Evolutionary conservation across 2,329 filamentous ascomycete species (phyloP).

Genomic region (Cladosporium phlei): DNA sequence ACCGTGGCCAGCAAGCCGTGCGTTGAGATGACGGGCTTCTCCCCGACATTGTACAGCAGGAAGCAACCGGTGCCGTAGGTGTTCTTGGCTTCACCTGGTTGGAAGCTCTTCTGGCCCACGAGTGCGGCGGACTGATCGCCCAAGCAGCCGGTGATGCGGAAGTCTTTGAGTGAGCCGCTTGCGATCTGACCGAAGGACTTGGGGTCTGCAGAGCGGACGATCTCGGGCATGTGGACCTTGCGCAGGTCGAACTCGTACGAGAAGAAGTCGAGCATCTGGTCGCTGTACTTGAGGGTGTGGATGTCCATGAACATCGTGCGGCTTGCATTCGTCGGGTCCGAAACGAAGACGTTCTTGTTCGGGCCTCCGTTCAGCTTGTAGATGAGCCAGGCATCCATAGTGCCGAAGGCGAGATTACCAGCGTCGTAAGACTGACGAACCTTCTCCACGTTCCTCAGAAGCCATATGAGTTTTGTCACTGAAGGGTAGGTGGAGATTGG

Average conservation of each 20-base stretch:
- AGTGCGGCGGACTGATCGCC: slow-evolving; percentile 84
- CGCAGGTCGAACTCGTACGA: slow-evolving; percentile 57
- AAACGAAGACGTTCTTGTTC: slow-evolving; percentile 66
- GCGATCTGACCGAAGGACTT: slow-evolving; percentile 66
- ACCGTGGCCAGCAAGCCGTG: slow-evolving; percentile 82
- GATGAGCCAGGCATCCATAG: slow-evolving; percentile 82
- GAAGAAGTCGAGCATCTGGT: slow-evolving; percentile 73
- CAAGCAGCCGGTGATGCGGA: slow-evolving; percentile 74
- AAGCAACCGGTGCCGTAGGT: slow-evolving; percentile 90
- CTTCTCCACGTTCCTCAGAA: slow-evolving; percentile 64
- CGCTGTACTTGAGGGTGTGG: slow-evolving; percentile 72
- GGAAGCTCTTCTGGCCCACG: slow-evolving; percentile 68
- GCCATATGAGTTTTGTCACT: slow-evolving; percentile 78
- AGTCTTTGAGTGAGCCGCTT: slow-evolving; percentile 61
- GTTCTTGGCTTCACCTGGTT: slow-evolving; percentile 78
- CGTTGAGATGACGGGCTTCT: slow-evolving; percentile 77
- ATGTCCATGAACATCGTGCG: slow-evolving; percentile 95
- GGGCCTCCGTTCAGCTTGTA: slow-evolving; percentile 75
- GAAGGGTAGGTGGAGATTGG: slow-evolving; percentile 86
- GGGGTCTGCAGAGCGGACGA: slow-evolving; percentile 73
- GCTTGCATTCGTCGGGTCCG: slow-evolving; percentile 82
- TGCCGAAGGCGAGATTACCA: slow-evolving; percentile 74
- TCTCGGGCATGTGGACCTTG: slow-evolving; percentile 74
- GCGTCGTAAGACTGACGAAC: slow-evolving; percentile 73
- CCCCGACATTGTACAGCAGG: slow-evolving; percentile 81